Evolutionary conservation across 495 filamentous ascomycete genomes (phyloP).

Genomic region (Durotheca rogersii): DNA sequence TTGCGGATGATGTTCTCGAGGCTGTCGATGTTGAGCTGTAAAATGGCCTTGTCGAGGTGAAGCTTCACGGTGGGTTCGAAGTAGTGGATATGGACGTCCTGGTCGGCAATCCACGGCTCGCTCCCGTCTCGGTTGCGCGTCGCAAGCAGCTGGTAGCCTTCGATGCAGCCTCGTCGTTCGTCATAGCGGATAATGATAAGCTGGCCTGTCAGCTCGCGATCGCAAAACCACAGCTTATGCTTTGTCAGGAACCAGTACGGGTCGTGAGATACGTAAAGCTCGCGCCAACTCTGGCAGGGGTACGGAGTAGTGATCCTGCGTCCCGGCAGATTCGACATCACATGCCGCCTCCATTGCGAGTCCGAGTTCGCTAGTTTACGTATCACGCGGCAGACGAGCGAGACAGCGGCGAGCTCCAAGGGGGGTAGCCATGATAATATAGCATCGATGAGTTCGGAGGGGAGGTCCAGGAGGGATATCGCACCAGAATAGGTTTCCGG

Average conservation of each 20-base stretch:
- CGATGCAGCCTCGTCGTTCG: slow-evolving; percentile 68
- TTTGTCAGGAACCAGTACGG: slow-evolving; percentile 81
- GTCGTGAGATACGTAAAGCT: slow-evolving; percentile 71
- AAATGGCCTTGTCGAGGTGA: slow-evolving; percentile 68
- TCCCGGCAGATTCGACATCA: slow-evolving; percentile 62
- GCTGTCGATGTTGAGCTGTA: slow-evolving; percentile 55
- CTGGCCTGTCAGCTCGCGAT: slow-evolving; percentile 65
- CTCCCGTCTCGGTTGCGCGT: slow-evolving; percentile 53
- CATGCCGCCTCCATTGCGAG: slow-evolving; percentile 60
- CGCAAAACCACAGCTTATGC: slow-evolving; percentile 83
- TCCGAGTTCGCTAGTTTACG: slow-evolving; percentile 55
- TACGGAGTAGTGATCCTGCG: slow-evolving; percentile 53
- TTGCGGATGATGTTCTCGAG: slow-evolving; percentile 28
- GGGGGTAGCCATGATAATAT: slow-evolving; percentile 64
- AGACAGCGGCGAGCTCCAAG: slow-evolving; percentile 55
- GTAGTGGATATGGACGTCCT: slow-evolving; percentile 68
- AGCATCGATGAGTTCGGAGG: slow-evolving; percentile 61
- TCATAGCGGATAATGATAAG: slow-evolving; percentile 75
- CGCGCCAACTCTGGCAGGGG: slow-evolving; percentile 61
- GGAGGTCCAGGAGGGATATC: slow-evolving; percentile 49
- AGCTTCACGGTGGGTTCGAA: slow-evolving; percentile 69
- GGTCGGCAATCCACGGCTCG: slow-evolving; percentile 62
- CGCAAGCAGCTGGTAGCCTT: slow-evolving; percentile 75
- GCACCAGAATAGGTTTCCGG: slow-evolving; percentile 5
- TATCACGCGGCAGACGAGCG: slow-evolving; percentile 57